These are phyloP conservation scores for Benincasa hispida DNA, from an alignment of 306 rosid genomes.

Conservation along the genomic window DNA sequence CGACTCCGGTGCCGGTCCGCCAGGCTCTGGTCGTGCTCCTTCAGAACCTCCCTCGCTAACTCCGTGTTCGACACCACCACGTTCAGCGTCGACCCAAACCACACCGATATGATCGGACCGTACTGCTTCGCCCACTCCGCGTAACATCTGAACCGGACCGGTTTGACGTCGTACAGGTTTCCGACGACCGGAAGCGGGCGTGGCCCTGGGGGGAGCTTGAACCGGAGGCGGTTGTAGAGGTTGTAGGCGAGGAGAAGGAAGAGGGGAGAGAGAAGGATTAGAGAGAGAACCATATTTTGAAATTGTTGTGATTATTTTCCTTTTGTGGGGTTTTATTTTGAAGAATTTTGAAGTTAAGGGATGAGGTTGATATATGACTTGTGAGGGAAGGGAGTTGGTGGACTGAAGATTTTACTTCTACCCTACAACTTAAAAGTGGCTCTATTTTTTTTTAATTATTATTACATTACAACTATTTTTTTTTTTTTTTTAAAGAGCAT, in stretches of 20 bases:
- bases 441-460: no score
- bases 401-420: no score
- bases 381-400: neutral
- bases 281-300: constrained; percentile 2
- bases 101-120: constrained; percentile 80
- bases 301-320: neutral
- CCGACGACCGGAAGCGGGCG: constrained; percentile 73
- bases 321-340: neutral
- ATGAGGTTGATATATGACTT: neutral
- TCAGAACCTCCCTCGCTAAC: constrained; percentile 57
- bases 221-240: constrained; percentile 36
- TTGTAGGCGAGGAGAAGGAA: constrained; percentile 21
- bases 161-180: constrained; percentile 71
- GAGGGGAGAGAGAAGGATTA: constrained; percentile 18
- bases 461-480: no score
- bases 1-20: constrained; percentile 63
- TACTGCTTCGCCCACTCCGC: constrained; percentile 65
- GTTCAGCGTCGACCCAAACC: constrained; percentile 71
- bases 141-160: constrained; percentile 73
- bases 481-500: no score
- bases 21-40: constrained; percentile 60
- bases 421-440: no score
- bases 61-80: constrained; percentile 55
- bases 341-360: neutral
- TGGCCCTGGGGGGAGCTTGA: constrained; percentile 84